These are phyloP conservation scores for Neurospora sublineolata DNA, from an alignment of 495 filamentous ascomycete genomes.

Conservation along the genomic window DNA sequence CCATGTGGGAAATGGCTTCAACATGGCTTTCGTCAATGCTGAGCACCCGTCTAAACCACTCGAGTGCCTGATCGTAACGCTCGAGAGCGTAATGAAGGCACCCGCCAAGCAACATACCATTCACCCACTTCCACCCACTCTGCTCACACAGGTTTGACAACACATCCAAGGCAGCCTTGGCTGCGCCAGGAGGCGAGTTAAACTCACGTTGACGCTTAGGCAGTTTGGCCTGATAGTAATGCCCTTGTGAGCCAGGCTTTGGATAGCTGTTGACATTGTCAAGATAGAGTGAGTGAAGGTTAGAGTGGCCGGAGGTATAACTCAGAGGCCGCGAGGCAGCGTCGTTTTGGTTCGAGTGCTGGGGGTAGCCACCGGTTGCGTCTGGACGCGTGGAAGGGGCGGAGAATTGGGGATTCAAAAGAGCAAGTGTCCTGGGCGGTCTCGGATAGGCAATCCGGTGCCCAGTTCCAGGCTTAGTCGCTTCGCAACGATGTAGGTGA, in stretches of 20 bases:
- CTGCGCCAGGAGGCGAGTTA: constrained; percentile 32
- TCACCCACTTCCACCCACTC: constrained; percentile 86
- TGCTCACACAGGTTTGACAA: constrained; percentile 73
- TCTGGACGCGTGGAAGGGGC: constrained; percentile 3
- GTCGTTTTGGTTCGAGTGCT: constrained; percentile 16
- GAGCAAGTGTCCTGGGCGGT: constrained; percentile 24
- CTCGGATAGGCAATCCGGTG: constrained; percentile 36
- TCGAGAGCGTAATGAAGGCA: constrained; percentile 90
- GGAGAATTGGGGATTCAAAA: background rate
- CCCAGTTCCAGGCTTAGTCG: constrained; percentile 12
- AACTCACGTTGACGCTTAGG: constrained; percentile 10
- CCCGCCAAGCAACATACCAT: constrained; percentile 87
- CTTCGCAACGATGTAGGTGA: constrained; percentile 30
- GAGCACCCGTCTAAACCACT: constrained; percentile 83
- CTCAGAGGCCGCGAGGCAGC: constrained; percentile 5
- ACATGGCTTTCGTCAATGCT: constrained; percentile 81
- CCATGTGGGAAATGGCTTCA: constrained; percentile 88
- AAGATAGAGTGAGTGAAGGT: background rate
- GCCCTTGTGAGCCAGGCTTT: constrained; percentile 1
- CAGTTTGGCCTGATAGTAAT: constrained; percentile 9
- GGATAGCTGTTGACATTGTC: constrained; percentile 1
- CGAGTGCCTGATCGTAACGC: constrained; percentile 71
- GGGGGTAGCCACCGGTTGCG: constrained; percentile 7
- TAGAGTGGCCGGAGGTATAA: background rate
- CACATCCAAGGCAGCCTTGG: constrained; percentile 64